Conservation (phyloP, 2,329 filamentous ascomycete species). For the Hysterium pulicare region DNA sequence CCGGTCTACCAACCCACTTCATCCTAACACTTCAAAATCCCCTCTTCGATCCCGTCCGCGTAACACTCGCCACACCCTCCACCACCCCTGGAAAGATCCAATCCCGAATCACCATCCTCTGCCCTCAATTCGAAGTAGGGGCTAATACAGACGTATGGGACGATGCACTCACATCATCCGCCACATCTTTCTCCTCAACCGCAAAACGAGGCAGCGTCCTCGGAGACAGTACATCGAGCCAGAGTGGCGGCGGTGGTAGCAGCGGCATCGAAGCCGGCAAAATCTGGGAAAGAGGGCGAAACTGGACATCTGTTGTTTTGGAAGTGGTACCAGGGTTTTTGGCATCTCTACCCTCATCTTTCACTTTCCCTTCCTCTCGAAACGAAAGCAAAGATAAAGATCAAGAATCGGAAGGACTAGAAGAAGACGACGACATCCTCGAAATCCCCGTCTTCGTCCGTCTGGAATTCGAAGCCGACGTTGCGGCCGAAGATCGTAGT, state of each 20-base stretch:
- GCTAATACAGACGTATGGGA: conserved; percentile 94
- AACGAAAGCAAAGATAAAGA: conserved; percentile 32
- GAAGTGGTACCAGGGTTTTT: conserved; percentile 69
- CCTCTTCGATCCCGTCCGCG: conserved; percentile 83
- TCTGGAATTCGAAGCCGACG: conserved; percentile 81
- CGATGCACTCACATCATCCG: conserved; percentile 65
- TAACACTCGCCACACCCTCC: conserved; percentile 78
- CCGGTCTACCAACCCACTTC: conserved; percentile 64
- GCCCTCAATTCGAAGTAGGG: conserved; percentile 89
- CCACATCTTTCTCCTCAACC: conserved; percentile 36
- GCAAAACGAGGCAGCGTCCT: conserved; percentile 8
- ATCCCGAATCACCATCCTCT: conserved; percentile 81
- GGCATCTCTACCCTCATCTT: conserved; percentile 10
- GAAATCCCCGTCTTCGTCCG: conserved; percentile 95
- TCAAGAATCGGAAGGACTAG: conserved; percentile 40
- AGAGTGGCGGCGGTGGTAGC: too few species aligned
- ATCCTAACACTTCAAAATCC: conserved; percentile 90
- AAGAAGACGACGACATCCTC: conserved; percentile 61
- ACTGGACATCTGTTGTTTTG: conserved; percentile 91
- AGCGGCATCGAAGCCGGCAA: conserved; percentile 91
- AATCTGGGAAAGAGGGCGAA: conserved; percentile 90
- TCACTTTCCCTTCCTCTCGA: too few species aligned
- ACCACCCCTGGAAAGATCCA: conserved; percentile 35
- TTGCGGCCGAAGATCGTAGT: conserved; percentile 51
- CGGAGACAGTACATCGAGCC: conserved; percentile 6